These are phyloP conservation scores for Epithemia pelagica DNA, from an alignment of 108 stramenopile species.

Conservation along the genomic window DNA sequence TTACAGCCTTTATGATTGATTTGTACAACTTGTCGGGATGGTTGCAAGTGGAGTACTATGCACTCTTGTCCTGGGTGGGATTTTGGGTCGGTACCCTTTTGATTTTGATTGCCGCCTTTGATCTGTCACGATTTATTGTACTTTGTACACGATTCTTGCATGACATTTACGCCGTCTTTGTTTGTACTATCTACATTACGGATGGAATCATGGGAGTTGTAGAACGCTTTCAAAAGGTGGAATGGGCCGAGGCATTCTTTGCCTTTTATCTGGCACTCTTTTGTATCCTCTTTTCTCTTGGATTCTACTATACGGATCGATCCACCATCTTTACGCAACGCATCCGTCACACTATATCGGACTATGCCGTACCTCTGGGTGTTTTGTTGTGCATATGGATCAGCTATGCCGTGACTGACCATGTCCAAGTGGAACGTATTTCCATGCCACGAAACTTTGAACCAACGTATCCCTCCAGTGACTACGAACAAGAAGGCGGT, in stretches of 20 bases:
- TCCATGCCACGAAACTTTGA: constrained; percentile 8
- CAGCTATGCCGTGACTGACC: not conserved
- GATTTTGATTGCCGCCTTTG: constrained; percentile 3
- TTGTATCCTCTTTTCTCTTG: constrained; percentile 6
- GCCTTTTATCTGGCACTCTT: constrained; percentile 6
- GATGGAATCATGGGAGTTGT: constrained; percentile 6
- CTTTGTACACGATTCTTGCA: constrained; percentile 7
- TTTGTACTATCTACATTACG: constrained; percentile 7
- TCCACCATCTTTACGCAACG: constrained; percentile 6
- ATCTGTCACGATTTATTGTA: not conserved
- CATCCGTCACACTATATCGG: constrained; percentile 1
- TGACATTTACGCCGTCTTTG: constrained; percentile 8
- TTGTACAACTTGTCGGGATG: not conserved
- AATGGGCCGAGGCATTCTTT: constrained; percentile 7
- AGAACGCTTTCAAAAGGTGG: constrained; percentile 3
- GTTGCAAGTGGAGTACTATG: not conserved
- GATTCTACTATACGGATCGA: constrained; percentile 7
- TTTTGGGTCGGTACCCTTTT: not conserved
- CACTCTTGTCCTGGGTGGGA: constrained; percentile 8
- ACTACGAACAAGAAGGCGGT: too few relatives aligned
- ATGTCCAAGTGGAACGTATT: constrained; percentile 1
- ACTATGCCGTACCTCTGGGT: constrained; percentile 6
- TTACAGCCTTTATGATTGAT: constrained; percentile 6
- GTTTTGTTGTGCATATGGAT: not conserved
- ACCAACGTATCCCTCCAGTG: constrained; percentile 4